These are phyloP conservation scores for Plasmodium vivax DNA, from an alignment of 169 alveolate genomes.

Conservation along the genomic window DNA sequence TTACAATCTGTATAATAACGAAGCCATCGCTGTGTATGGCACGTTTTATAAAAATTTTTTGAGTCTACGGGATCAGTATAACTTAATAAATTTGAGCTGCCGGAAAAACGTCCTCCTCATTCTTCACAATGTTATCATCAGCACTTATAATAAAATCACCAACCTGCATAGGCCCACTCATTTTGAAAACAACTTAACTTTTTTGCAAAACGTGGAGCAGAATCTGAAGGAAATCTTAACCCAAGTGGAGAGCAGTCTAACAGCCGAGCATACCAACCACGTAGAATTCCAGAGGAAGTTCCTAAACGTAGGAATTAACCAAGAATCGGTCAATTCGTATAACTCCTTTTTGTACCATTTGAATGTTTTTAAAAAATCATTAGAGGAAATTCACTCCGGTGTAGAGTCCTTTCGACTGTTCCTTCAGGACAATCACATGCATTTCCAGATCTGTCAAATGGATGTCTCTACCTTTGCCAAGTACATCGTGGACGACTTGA, in stretches of 20 bases:
- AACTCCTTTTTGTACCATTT: conserved; percentile 45
- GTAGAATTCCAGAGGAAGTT: conserved; percentile 53
- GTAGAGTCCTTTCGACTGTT: conserved; percentile 1
- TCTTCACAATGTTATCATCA: conserved; percentile 19
- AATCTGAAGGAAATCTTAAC: conserved; percentile 35
- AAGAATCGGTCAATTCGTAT: conserved; percentile 64
- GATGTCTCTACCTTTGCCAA: conserved; percentile 8
- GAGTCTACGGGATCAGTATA: conserved; percentile 40
- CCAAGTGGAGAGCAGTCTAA: conserved; percentile 27
- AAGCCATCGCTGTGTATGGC: background rate
- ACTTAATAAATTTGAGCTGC: conserved; percentile 18
- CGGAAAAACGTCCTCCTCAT: conserved; percentile 30
- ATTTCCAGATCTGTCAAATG: conserved; percentile 61
- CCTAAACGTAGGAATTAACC: conserved; percentile 30
- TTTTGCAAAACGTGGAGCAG: conserved; percentile 12
- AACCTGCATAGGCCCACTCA: conserved; percentile 5
- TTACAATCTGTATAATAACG: conserved; percentile 11
- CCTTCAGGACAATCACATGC: conserved; percentile 16
- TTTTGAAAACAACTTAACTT: background rate
- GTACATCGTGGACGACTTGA: conserved; percentile 8
- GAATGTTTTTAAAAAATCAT: conserved; percentile 15
- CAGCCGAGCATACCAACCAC: conserved; percentile 31
- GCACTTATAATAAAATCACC: conserved; percentile 11
- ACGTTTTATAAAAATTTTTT: background rate
- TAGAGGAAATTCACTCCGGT: conserved; percentile 14